Evolutionary conservation across 768 basidiomycete genomes (phyloP).

Genomic region (Tylopilus intermedius): DNA sequence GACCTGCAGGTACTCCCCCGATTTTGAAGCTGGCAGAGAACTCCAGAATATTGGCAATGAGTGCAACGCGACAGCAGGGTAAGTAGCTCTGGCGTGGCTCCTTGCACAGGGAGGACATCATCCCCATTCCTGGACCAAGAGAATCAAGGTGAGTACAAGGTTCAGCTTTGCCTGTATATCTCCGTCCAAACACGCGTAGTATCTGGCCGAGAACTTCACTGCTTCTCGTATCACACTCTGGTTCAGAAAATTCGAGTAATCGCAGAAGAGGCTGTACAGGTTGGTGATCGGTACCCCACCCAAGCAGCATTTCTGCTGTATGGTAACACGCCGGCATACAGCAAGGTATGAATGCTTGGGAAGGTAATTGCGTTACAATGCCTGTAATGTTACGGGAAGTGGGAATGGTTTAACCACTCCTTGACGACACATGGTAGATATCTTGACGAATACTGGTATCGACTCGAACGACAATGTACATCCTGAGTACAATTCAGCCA

Average conservation of each 20-base stretch:
- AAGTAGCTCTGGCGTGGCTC: slow-evolving; percentile 39
- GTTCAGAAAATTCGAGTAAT: no score
- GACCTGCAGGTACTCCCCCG: slow-evolving; percentile 33
- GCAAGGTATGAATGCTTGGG: neutral
- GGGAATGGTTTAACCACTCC: no score
- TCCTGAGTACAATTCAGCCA: no score
- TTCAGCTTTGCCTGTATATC: neutral
- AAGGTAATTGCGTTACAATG: neutral
- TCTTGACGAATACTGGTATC: no score
- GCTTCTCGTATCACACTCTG: slow-evolving; percentile 21
- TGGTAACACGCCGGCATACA: slow-evolving; percentile 18
- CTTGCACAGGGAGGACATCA: slow-evolving; percentile 35
- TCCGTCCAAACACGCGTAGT: slow-evolving; percentile 20
- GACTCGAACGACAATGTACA: no score
- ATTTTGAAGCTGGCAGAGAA: slow-evolving; percentile 34
- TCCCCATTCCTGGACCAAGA: slow-evolving; percentile 38
- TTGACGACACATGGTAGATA: no score
- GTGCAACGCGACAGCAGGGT: slow-evolving; percentile 34
- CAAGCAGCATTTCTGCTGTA: slow-evolving; percentile 4
- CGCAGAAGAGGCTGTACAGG: slow-evolving; percentile 28
- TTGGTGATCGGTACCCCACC: slow-evolving; percentile 25
- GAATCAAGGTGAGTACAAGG: slow-evolving; percentile 26
- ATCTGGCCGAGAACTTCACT: slow-evolving; percentile 42
- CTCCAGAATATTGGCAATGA: slow-evolving; percentile 31
- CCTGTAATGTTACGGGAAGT: neutral